Conservation (phyloP, 805 yeast species). For the Barnettozyma populi region DNA sequence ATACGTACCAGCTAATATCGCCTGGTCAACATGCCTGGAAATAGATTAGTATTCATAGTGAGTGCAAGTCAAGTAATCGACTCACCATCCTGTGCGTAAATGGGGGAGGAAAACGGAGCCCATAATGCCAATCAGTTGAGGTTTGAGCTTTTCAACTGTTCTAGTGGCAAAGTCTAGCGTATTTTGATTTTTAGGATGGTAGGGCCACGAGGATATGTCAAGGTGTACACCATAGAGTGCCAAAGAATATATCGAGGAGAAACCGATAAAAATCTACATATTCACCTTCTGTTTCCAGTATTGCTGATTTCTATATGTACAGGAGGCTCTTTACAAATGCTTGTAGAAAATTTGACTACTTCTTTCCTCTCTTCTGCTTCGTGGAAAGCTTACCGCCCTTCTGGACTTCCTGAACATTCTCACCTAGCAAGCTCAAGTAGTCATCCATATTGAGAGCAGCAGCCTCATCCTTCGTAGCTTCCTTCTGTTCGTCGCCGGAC, state of each 20-base stretch:
- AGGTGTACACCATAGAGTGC: too few relatives aligned
- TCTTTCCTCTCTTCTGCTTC: constrained; percentile 39
- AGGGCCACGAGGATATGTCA: not conserved
- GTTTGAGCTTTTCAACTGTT: not conserved
- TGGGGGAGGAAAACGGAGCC: constrained; percentile 82
- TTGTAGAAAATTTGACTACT: constrained; percentile 15
- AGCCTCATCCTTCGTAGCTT: constrained; percentile 10
- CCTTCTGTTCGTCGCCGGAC: not conserved
- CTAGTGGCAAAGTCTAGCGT: not conserved
- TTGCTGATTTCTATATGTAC: not conserved
- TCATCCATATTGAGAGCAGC: constrained; percentile 33
- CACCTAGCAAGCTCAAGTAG: constrained; percentile 56
- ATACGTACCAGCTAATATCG: constrained; percentile 59
- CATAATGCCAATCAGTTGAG: constrained; percentile 35
- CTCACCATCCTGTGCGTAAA: constrained; percentile 64
- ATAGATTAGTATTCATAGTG: constrained; percentile 4
- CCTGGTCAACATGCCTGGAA: constrained; percentile 88
- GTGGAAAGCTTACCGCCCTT: constrained; percentile 49
- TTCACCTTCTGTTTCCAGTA: not conserved
- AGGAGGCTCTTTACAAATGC: not conserved
- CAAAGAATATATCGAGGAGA: too few relatives aligned
- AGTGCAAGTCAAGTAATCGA: not conserved
- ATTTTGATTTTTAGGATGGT: not conserved
- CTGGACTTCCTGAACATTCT: constrained; percentile 48
- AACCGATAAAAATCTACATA: not conserved